These are phyloP conservation scores for Chalaropsis thielavioides DNA, from an alignment of 2,329 filamentous ascomycete species.

Conservation along the genomic window DNA sequence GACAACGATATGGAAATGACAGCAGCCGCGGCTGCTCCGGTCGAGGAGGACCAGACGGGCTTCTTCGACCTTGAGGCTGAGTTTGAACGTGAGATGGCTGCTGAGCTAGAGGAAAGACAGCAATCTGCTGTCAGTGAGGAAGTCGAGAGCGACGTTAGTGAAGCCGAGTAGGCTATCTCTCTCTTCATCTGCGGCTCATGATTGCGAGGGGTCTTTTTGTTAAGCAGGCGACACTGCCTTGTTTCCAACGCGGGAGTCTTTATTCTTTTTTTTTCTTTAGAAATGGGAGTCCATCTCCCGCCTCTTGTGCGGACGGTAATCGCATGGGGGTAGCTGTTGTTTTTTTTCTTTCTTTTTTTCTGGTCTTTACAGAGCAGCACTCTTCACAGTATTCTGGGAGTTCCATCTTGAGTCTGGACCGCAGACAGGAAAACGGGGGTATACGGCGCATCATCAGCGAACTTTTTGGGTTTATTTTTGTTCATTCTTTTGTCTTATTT, in stretches of 20 bases:
- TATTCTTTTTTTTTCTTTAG: background rate
- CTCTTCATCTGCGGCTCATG: background rate
- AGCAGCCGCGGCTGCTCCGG: background rate
- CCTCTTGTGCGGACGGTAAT: background rate
- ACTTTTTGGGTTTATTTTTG: background rate
- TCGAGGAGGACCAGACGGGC: constrained; percentile 22
- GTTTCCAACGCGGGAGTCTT: background rate
- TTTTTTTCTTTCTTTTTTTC: background rate
- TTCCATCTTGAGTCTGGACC: background rate
- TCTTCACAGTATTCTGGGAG: background rate
- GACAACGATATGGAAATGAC: constrained; percentile 18
- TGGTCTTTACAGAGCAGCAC: background rate
- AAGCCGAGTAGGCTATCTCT: constrained; percentile 38
- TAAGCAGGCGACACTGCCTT: background rate
- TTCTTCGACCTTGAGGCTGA: constrained; percentile 23
- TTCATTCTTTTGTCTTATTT: background rate
- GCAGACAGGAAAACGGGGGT: background rate
- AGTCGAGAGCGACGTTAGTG: constrained; percentile 50
- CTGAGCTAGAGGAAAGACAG: constrained; percentile 41
- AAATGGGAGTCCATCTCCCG: background rate
- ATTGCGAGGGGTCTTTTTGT: background rate
- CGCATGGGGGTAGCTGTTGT: background rate
- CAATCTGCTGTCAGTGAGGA: constrained; percentile 29
- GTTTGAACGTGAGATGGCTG: constrained; percentile 39
- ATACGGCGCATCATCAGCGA: constrained; percentile 6